Evolutionary conservation across 73 alveolate genomes (phyloP), one percentile per base, ranked within the genome.

Genomic region (Paramecium primaurelia): DNA sequence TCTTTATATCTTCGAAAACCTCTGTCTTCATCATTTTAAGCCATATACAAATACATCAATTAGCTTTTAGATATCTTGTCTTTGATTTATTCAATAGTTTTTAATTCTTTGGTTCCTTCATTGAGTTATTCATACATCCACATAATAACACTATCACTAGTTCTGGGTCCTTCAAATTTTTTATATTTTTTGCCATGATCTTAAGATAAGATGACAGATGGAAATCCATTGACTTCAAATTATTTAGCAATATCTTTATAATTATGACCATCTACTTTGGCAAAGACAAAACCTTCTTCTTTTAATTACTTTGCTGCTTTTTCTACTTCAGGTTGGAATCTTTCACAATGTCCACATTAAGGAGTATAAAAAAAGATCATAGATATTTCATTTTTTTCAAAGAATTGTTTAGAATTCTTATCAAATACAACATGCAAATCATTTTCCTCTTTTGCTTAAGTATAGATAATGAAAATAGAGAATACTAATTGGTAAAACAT

Each of bases 121-220:
- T 80, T 80, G 8, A 80, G n/a, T 80, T 80, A 20, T 80, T 80
- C 91, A 80, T 26, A 80, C 71, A 80, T 49, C 77, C 71, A 80
- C 47, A 80, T 34, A 9, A 80, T 80, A 45, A 80, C 91, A 45
- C 58, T 26, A 10, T 80, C 91, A 80, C 77, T 47, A n/a, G 91
- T 80, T 80, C 91, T 80, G 3, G 91, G 44, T 34, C 91, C 91
- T 80, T 80, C 91, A 14, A 80, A 80, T 47, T 80, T 80, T n/a
- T 32, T 44, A 12, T 44, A 80, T 22, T 45, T 80, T 12, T 40
- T 26, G 20, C 91, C 91, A 80, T 80, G 45, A 45, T 80, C 73
- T 14, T 26, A 47, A 8, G 49, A 42, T 8, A 80, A 36, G 47
- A 80, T 16, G 6, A 80, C 77, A 45, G 77, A 42, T 8, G 91